Conservation (phyloP, 257 asterid genomes). For the Przewalskia tangutica region DNA sequence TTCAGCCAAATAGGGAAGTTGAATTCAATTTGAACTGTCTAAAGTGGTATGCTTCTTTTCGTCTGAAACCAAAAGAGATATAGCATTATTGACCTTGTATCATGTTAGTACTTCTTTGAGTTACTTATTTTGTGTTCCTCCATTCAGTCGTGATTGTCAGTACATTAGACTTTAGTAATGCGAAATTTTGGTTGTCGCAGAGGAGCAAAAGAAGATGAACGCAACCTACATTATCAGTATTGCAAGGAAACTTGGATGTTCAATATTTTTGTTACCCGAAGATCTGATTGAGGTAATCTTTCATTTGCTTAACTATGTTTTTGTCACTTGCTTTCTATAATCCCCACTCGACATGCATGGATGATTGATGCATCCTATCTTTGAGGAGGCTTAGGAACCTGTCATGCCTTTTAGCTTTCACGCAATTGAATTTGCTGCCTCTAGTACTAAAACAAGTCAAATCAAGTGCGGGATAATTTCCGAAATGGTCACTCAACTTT, state of each 20-base stretch:
- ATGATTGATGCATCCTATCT: not conserved
- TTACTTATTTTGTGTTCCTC: not conserved
- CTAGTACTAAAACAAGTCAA: not conserved
- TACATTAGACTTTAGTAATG: not conserved
- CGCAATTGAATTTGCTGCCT: not conserved
- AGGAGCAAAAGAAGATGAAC: slow-evolving; percentile 88
- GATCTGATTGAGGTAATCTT: slow-evolving; percentile 76
- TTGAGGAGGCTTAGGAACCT: not conserved
- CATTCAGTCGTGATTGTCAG: not conserved
- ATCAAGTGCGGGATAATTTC: not conserved
- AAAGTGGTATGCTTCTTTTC: not conserved
- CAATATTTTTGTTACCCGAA: slow-evolving; percentile 86
- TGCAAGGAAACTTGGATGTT: slow-evolving; percentile 97
- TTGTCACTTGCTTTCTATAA: not conserved
- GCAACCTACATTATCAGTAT: slow-evolving; percentile 88
- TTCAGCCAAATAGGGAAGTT: not conserved
- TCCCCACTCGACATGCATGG: not conserved
- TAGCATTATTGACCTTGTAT: not conserved
- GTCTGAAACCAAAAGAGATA: not conserved
- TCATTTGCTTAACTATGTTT: not conserved
- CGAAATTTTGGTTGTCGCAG: slow-evolving; percentile 21
- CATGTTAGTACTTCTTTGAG: not conserved
- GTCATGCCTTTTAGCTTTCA: not conserved
- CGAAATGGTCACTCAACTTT: not conserved
- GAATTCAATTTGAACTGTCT: not conserved